Evolutionary conservation across 139 green algal species (phyloP), one percentile per base, ranked within the genome.

Genomic region (Coelastrella sp.): DNA sequence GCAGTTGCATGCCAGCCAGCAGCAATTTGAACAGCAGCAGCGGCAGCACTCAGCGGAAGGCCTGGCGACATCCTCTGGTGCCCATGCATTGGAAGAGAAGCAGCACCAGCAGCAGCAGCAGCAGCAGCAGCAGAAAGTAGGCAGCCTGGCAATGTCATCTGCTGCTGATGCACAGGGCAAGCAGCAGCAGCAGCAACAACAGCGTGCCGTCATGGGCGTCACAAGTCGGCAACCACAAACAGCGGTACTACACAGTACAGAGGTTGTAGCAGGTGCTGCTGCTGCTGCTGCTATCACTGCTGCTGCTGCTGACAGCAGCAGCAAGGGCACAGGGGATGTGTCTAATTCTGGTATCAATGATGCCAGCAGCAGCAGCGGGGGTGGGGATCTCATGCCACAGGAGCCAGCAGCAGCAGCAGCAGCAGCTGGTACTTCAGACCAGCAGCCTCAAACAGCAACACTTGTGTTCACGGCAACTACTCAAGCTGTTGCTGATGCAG

Each of bases 281-380:
- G 74, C 74, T 81, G 74, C 25, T 81, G 74, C 19, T 78, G 74
- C 24, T 81, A 24, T 24, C 58, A 25, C 24, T 58, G 8, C 74
- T 25, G 25, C 74, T 81, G 74, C 10, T 81, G 74, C n/a, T 81
- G 15, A 24, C 74, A 59, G 74, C 74, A 59, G 74, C 74, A 81
- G 74, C 20, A 1, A 49, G 35, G 35, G 35, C 35, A 49, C 35
- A 49, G 35, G 35, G 35, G 35, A 49, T 49, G 35, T 1, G 35
- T 49, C 35, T 3, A 49, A 49, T 1, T 49, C 35, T 49, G 35
- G 35, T 49, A 49, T 49, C 35, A 49, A 49, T 49, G 35, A 49
- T 49, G 35, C 3, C 35, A 49, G 35, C 35, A 49, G 35, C 35
- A 49, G 35, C 35, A 49, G 35, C 3, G 35, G 35, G 35, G 35